A percentile compares a stretch with the other conserved stretches of the same genome.
These are phyloP conservation scores for Eragrostis curvula DNA, from an alignment of 176 grass and related monocot genomes.

Conservation along the genomic window DNA sequence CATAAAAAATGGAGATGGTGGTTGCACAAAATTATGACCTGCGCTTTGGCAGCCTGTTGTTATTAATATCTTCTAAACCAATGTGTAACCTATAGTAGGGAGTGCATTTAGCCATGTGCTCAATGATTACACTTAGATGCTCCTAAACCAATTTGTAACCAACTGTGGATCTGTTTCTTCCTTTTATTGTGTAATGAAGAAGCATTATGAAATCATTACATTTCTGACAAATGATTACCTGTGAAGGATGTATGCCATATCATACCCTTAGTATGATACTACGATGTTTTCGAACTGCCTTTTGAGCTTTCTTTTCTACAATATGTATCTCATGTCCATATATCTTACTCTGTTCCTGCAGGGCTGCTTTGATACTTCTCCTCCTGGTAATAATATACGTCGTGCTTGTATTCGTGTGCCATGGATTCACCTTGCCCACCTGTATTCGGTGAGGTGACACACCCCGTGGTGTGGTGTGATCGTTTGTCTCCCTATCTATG, in stretches of 20 bases:
- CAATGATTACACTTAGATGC: neutral
- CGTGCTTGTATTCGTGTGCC: constrained; percentile 84
- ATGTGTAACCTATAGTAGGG: neutral
- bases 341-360: constrained; percentile 43
- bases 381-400: constrained; percentile 84
- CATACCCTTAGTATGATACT: neutral
- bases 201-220: neutral
- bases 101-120: neutral
- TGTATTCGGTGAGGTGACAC: constrained; percentile 61
- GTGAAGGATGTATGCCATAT: neutral
- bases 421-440: constrained; percentile 86
- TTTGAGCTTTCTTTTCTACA: neutral
- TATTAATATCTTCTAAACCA: neutral
- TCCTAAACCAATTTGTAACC: too few species aligned
- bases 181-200: neutral
- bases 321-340: neutral
- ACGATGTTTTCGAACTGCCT: neutral
- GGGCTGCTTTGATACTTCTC: constrained; percentile 74
- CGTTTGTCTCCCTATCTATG: constrained; percentile 24
- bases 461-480: neutral
- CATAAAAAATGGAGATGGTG: neutral
- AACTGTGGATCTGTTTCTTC: too few species aligned
- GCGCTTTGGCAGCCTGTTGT: neutral
- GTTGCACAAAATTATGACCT: neutral
- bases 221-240: constrained; percentile 19